Conservation (phyloP, 805 yeast genomes). For the Saccharomyces mikatae region DNA sequence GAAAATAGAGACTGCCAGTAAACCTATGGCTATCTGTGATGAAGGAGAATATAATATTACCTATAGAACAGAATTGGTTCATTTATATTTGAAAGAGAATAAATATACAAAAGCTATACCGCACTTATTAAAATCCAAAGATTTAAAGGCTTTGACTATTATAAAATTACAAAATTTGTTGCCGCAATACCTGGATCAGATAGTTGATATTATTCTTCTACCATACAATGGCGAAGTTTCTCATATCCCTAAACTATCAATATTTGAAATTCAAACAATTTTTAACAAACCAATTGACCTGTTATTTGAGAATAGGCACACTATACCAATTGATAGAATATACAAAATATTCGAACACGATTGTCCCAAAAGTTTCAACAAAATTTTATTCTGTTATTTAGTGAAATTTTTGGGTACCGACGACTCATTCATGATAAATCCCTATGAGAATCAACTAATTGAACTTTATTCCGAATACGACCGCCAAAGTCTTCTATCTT, state of each 20-base stretch:
- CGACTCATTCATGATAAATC: slow-evolving; percentile 39
- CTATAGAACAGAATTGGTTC: slow-evolving; percentile 40
- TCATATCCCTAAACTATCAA: slow-evolving; percentile 30
- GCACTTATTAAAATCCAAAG: slow-evolving; percentile 52
- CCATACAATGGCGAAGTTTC: slow-evolving; percentile 26
- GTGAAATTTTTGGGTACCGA: slow-evolving; percentile 51
- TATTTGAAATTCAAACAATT: slow-evolving; percentile 33
- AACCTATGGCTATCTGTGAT: slow-evolving; percentile 11
- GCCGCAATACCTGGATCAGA: slow-evolving; percentile 35
- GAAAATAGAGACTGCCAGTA: slow-evolving; percentile 26
- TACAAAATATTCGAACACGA: slow-evolving; percentile 37
- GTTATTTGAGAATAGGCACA: slow-evolving; percentile 57
- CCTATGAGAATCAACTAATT: slow-evolving; percentile 62
- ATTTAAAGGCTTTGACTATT: slow-evolving; percentile 47
- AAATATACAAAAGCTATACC: slow-evolving; percentile 57
- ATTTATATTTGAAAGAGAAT: slow-evolving; percentile 47
- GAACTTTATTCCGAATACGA: slow-evolving; percentile 56
- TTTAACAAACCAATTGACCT: slow-evolving; percentile 42
- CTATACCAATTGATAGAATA: slow-evolving; percentile 47
- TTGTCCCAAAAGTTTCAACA: slow-evolving; percentile 31
- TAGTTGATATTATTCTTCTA: slow-evolving; percentile 46
- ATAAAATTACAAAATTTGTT: slow-evolving; percentile 58
- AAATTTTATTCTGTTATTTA: slow-evolving; percentile 57
- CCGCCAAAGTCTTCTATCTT: slow-evolving; percentile 46
- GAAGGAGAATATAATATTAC: slow-evolving; percentile 7